phyloP scores from a whole-genome alignment of 2,329 filamentous ascomycete species.

The Coniella lustricola region DNA sequence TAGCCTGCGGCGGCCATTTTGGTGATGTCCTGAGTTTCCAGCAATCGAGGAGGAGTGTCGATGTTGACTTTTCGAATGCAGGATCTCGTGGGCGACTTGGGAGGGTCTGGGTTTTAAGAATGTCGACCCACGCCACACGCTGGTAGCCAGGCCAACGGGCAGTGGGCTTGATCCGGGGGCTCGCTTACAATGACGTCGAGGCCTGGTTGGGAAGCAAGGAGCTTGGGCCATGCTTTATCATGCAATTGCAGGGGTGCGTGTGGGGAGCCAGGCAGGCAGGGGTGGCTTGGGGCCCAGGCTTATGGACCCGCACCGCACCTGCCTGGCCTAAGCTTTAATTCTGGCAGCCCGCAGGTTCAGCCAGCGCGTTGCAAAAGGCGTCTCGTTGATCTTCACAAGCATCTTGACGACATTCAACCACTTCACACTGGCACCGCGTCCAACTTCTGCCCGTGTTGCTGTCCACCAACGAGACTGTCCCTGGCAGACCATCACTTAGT shows the following conservation, averaged over 20 bases:
- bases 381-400: not conserved
- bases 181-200: conserved; percentile 1
- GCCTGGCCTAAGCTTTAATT: conserved; percentile 2
- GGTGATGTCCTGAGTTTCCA: not conserved
- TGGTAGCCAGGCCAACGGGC: not conserved
- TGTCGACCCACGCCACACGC: not conserved
- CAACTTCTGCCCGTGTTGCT: not conserved
- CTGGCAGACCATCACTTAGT: too few species aligned
- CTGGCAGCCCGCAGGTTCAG: not conserved
- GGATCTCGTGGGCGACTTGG: not conserved
- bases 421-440: not conserved
- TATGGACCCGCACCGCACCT: not conserved
- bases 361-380: not conserved
- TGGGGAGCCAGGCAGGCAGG: not conserved
- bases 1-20: conserved; percentile 40
- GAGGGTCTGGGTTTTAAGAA: not conserved
- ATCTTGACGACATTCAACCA: not conserved
- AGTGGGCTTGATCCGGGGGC: too few species aligned
- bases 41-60: not conserved
- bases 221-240: conserved; percentile 11
- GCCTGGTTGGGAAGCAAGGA: conserved; percentile 6
- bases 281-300: not conserved
- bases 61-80: not conserved
- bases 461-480: not conserved
- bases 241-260: not conserved